Evolutionary conservation across 2,329 filamentous ascomycete genomes (phyloP), one percentile per base, ranked within the genome.

Genomic region (Falciphora oryzae): DNA sequence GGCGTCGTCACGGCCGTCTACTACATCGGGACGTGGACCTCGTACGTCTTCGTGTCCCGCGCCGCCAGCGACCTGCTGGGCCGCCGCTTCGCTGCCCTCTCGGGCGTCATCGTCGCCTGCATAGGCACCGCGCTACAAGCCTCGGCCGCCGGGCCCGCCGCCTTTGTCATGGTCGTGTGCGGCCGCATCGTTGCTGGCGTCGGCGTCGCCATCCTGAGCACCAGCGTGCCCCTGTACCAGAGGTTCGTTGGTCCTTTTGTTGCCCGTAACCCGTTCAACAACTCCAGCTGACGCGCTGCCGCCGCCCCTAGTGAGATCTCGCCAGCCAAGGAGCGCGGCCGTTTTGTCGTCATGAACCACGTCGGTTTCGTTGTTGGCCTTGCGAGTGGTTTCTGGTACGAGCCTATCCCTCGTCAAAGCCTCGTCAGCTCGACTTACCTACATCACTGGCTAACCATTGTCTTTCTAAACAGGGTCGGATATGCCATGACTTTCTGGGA

Each of bases 321-420:
- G 0, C 83, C 84, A 0, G 81, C 83, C 0, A 77, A 75, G 16
- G 76, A 84, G 65, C 77, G 84, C 10, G 84, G 85, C 3, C 78
- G 78, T 66, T 83, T 83, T 65, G 83, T 87, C 1, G 83, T 85
- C 13, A 77, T 86, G 72, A 86, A 86, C 68, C 84, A 87, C 63
- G 78, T 85, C 59, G 84, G 85, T 3, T 81, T 87, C 65, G 80
- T 86, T 29, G 77, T 78, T 2, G 84, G 84, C 3, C 72, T 86
- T 8, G 82, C 83, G 1, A 69, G 71, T 6, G 84, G 83, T 0
- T 83, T 86, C 65, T 86, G 84, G 83, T 85, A 72, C 50, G 75
- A 65, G 28, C 25, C 16, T 32, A 8, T 56, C 38, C 7, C 59
- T 22, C 13, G 35, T 13, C 28, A 63, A 4, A 44, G 31, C 25